Percentiles rank a stretch among this genome's conserved stretches.
Evolutionary conservation across 2,329 filamentous ascomycete genomes (phyloP).

Genomic region (Trichophyton equinum): DNA sequence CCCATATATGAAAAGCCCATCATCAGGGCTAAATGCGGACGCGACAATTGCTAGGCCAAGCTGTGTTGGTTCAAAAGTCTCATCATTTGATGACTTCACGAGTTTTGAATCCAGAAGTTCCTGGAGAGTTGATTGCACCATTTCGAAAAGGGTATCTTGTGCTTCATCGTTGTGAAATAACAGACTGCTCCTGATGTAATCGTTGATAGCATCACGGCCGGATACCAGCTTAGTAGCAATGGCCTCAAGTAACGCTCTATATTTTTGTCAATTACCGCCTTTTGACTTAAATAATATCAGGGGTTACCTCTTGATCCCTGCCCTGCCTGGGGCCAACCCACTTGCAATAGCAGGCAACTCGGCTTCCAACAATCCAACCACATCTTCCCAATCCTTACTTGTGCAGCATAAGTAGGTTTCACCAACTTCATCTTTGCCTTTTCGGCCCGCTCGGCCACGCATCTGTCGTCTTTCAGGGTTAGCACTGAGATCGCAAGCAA

Average conservation of each 20-base stretch:
- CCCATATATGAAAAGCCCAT: conserved; percentile 59
- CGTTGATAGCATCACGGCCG: conserved; percentile 50
- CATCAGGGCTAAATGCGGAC: conserved; percentile 60
- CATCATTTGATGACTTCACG: conserved; percentile 39
- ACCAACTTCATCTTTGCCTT: conserved; percentile 64
- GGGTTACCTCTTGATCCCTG: conserved; percentile 50
- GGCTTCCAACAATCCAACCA: conserved; percentile 58
- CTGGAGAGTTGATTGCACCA: conserved; percentile 47
- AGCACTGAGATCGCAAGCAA: conserved; percentile 13
- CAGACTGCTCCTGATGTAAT: conserved; percentile 57
- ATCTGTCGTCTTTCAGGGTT: conserved; percentile 49
- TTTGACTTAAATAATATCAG: neutral
- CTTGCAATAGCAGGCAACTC: conserved; percentile 59
- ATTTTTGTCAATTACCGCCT: conserved; percentile 7
- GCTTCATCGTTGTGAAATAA: conserved; percentile 46
- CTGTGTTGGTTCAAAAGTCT: conserved; percentile 46
- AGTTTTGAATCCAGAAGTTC: conserved; percentile 47
- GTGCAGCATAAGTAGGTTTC: conserved; percentile 68
- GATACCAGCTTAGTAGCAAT: conserved; percentile 57
- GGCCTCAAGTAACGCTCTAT: conserved; percentile 57
- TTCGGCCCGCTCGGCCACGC: conserved; percentile 64
- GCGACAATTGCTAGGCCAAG: conserved; percentile 60
- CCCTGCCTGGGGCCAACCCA: conserved; percentile 53
- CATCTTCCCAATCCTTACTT: conserved; percentile 53
- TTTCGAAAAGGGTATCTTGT: conserved; percentile 37